A percentile compares a stretch with the other conserved stretches of the same genome.
Conservation (phyloP, 1,139 yeast genomes). For the Candida dubliniensis region DNA sequence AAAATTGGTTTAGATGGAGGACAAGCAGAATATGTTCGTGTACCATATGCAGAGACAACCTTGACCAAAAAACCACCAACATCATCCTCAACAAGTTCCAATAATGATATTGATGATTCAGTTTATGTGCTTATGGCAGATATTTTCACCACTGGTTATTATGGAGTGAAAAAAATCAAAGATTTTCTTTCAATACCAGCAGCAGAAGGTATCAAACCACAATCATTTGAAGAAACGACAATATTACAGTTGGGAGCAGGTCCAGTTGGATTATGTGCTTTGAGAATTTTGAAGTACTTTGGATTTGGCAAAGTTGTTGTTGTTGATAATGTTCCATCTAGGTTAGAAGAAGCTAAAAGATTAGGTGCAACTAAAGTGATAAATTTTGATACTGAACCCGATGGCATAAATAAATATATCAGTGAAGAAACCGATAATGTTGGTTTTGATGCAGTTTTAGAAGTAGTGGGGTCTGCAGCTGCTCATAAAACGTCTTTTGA, state of each 20-base stretch:
- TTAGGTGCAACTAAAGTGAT: slow-evolving; percentile 46
- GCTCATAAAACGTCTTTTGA: slow-evolving; percentile 55
- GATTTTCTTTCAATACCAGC: slow-evolving; percentile 35
- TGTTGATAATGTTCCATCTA: slow-evolving; percentile 50
- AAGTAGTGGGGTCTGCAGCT: slow-evolving; percentile 54
- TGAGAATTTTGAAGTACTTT: slow-evolving; percentile 44
- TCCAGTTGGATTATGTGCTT: slow-evolving; percentile 63
- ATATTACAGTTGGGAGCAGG: slow-evolving; percentile 62
- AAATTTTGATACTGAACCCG: slow-evolving; percentile 40
- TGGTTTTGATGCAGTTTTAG: slow-evolving; percentile 60
- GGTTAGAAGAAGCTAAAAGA: slow-evolving; percentile 45
- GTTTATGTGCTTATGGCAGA: slow-evolving; percentile 63
- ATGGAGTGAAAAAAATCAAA: slow-evolving; percentile 52
- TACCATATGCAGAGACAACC: slow-evolving; percentile 57
- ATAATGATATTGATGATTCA: slow-evolving; percentile 36
- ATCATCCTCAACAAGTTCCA: slow-evolving; percentile 2
- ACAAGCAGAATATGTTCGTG: slow-evolving; percentile 59
- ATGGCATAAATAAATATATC: slow-evolving; percentile 25
- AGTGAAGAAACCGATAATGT: slow-evolving; percentile 30
- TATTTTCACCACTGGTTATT: slow-evolving; percentile 65
- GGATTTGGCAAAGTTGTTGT: slow-evolving; percentile 51
- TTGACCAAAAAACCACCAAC: slow-evolving; percentile 41
- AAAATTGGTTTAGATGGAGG: slow-evolving; percentile 56
- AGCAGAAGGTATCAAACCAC: slow-evolving; percentile 16
- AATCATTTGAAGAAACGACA: slow-evolving; percentile 31